Percentiles rank a stretch among this genome's conserved stretches.
These are phyloP conservation scores for Moesziomyces sp. DNA, from an alignment of 1,284 basidiomycete genomes.

Conservation along the genomic window DNA sequence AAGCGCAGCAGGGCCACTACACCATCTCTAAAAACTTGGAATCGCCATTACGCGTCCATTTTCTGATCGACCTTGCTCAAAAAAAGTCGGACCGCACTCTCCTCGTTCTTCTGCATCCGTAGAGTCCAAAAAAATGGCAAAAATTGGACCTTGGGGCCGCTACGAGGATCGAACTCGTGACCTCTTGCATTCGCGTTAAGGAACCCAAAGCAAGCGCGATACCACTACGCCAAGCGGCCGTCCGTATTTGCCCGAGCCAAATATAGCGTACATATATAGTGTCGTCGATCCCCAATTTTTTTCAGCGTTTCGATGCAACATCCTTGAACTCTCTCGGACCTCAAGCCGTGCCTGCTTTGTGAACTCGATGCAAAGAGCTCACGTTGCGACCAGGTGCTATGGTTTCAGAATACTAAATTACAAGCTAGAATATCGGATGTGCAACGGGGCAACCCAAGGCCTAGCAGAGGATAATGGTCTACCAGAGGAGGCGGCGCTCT, in stretches of 20 bases:
- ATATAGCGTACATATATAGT: neutral
- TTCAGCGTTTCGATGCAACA: too few relatives aligned
- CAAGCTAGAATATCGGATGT: neutral
- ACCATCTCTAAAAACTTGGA: conserved; percentile 10
- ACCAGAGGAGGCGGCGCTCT: conserved; percentile 58
- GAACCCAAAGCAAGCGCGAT: conserved; percentile 53
- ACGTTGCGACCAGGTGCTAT: neutral
- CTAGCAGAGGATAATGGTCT: neutral
- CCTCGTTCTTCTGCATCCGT: conserved; percentile 5
- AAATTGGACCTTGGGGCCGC: conserved; percentile 27
- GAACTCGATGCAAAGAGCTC: too few relatives aligned
- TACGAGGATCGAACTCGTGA: conserved; percentile 59
- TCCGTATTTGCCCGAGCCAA: neutral
- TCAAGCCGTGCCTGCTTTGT: too few relatives aligned
- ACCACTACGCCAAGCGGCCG: conserved; percentile 57
- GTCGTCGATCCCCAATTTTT: too few relatives aligned
- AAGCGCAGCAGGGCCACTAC: neutral
- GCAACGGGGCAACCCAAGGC: neutral
- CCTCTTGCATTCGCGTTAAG: conserved; percentile 37
- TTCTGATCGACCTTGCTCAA: conserved; percentile 4
- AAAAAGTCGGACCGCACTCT: neutral
- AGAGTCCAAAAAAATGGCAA: conserved; percentile 11
- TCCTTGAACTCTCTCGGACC: too few relatives aligned
- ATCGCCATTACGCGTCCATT: conserved; percentile 6
- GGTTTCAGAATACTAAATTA: neutral